These are phyloP conservation scores for Neoboletus subvelutipes DNA, from an alignment of 768 basidiomycete genomes.

Conservation along the genomic window DNA sequence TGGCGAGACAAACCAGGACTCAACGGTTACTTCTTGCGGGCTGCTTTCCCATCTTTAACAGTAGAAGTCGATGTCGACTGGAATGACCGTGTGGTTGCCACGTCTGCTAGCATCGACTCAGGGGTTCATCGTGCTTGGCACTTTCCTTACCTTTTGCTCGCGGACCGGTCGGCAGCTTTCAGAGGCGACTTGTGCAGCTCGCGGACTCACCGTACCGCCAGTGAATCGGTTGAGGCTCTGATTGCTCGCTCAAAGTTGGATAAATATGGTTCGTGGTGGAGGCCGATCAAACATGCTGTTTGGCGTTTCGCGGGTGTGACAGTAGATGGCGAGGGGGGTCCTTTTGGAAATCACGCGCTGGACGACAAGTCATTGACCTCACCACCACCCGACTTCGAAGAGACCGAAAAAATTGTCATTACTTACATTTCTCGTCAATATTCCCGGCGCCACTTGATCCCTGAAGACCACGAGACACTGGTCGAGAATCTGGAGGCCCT, in stretches of 20 bases:
- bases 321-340: constrained; percentile 33
- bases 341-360: constrained; percentile 6
- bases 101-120: constrained; percentile 22
- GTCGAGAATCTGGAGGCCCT: constrained; percentile 54
- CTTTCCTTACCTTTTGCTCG: constrained; percentile 66
- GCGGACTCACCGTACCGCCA: constrained; percentile 68
- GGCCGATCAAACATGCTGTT: constrained; percentile 63
- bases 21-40: constrained; percentile 73
- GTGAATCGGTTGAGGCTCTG: constrained; percentile 63
- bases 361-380: not conserved
- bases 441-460: constrained; percentile 48
- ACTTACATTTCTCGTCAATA: constrained; percentile 73
- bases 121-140: constrained; percentile 54
- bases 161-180: constrained; percentile 77
- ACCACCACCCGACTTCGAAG: constrained; percentile 27
- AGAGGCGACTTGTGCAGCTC: constrained; percentile 62
- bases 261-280: constrained; percentile 66
- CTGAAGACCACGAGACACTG: constrained; percentile 54
- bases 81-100: constrained; percentile 53
- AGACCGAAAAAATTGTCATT: constrained; percentile 56
- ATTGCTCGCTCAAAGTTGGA: constrained; percentile 34
- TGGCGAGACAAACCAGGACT: constrained; percentile 82
- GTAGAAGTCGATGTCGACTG: constrained; percentile 73
- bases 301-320: constrained; percentile 64
- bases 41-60: constrained; percentile 67